These are phyloP conservation scores for Hanseniaspora uvarum DNA, from an alignment of 1,139 yeast species.

Conservation along the genomic window DNA sequence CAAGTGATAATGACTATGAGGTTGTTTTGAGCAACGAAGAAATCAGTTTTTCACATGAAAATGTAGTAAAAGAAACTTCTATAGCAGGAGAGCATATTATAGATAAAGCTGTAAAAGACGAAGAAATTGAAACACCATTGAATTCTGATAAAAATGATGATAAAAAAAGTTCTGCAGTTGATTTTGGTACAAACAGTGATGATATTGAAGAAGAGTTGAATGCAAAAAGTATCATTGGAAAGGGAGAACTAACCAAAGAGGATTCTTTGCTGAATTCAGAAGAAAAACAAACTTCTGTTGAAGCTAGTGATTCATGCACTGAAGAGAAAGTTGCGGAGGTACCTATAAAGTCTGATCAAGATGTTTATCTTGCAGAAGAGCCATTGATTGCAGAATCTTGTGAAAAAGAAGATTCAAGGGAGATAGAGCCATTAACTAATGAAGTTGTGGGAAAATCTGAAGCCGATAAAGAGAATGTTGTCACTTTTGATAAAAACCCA, in stretches of 20 bases:
- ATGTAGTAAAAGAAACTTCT: slow-evolving; percentile 17
- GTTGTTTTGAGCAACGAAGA: too few relatives aligned
- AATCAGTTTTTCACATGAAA: too few relatives aligned
- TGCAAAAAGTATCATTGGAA: slow-evolving; percentile 23
- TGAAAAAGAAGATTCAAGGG: not conserved
- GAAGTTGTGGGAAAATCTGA: not conserved
- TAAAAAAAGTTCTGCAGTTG: not conserved
- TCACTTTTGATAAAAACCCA: not conserved
- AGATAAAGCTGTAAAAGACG: slow-evolving; percentile 26
- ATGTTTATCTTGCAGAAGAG: not conserved
- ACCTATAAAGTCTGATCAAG: too few relatives aligned
- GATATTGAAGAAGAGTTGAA: slow-evolving; percentile 21
- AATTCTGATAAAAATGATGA: not conserved
- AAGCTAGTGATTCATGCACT: too few relatives aligned
- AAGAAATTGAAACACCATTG: slow-evolving; percentile 26
- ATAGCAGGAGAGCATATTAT: slow-evolving; percentile 25
- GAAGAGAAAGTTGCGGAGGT: too few relatives aligned
- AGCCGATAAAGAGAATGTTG: not conserved
- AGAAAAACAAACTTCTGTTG: too few relatives aligned
- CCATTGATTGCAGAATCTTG: not conserved
- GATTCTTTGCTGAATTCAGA: too few relatives aligned
- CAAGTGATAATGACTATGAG: not conserved
- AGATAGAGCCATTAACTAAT: too few relatives aligned
- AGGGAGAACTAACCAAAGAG: not conserved
- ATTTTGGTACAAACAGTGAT: not conserved